phyloP scores from a whole-genome alignment of 768 basidiomycete species.

The Amanita jacksonii region DNA sequence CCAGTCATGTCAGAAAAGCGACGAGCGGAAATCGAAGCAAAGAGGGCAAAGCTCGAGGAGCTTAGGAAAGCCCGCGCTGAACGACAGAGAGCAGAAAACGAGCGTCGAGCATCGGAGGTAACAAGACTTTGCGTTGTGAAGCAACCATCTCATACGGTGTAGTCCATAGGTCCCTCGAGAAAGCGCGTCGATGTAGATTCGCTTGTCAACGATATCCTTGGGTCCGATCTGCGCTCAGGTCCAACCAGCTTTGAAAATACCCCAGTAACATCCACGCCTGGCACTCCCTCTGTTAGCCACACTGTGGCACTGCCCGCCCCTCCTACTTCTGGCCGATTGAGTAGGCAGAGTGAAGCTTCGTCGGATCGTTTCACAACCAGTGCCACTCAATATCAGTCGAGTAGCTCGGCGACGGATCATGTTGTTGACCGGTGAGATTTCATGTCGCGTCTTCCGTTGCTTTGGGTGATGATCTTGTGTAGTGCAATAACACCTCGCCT shows the following conservation, averaged over 20 bases:
- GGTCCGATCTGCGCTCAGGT: slow-evolving; percentile 29
- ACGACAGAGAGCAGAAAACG: slow-evolving; percentile 46
- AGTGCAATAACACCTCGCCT: slow-evolving; percentile 58
- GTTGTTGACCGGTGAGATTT: slow-evolving; percentile 54
- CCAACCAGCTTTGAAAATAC: slow-evolving; percentile 58
- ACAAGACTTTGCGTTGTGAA: slow-evolving; percentile 9
- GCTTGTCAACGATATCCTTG: slow-evolving; percentile 54
- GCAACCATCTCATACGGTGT: slow-evolving; percentile 1
- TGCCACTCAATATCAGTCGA: slow-evolving; percentile 35
- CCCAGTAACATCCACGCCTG: slow-evolving; percentile 62
- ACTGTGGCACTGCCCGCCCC: slow-evolving; percentile 26
- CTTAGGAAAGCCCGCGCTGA: slow-evolving; percentile 71
- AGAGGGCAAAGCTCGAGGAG: slow-evolving; percentile 79
- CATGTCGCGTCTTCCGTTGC: slow-evolving; percentile 2
- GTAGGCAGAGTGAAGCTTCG: slow-evolving; percentile 58
- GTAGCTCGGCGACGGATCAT: slow-evolving; percentile 53
- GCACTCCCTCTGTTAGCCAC: slow-evolving; percentile 48
- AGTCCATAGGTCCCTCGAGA: slow-evolving; percentile 32
- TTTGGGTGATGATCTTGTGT: slow-evolving; percentile 1
- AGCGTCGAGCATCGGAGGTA: slow-evolving; percentile 32
- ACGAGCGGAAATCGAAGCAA: slow-evolving; percentile 84
- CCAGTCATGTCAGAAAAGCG: slow-evolving; percentile 48
- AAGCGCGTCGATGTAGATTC: slow-evolving; percentile 53
- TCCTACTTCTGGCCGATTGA: slow-evolving; percentile 49
- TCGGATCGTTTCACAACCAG: slow-evolving; percentile 34